Percentiles rank a stretch among this genome's conserved stretches.
Evolutionary conservation across 257 asterid genomes (phyloP).

Genomic region (Nicotiana knightiana): DNA sequence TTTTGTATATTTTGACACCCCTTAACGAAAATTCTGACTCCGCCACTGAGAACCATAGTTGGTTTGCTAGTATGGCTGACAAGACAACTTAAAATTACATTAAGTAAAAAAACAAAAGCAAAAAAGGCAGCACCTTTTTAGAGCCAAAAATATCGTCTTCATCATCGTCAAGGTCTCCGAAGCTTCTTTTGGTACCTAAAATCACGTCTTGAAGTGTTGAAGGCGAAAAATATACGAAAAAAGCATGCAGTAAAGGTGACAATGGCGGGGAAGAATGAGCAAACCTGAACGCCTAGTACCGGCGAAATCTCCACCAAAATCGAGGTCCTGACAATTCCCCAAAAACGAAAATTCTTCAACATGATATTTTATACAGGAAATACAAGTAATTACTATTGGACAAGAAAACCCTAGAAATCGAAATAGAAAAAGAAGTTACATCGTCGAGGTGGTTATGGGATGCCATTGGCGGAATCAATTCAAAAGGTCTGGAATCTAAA

Average conservation of each 20-base stretch:
- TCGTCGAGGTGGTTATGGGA: constrained; percentile 53
- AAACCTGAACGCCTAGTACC: constrained; percentile 59
- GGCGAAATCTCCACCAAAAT: constrained; percentile 75
- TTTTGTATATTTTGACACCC: no score
- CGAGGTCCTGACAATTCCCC: constrained; percentile 54
- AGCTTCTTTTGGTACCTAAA: constrained; percentile 70
- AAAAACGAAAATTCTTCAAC: neutral
- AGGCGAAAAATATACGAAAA: neutral
- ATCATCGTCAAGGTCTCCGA: constrained; percentile 79
- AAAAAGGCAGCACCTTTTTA: constrained; percentile 46
- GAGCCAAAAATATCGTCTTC: constrained; percentile 92
- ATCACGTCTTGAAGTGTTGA: neutral
- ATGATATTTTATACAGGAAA: neutral
- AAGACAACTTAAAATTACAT: neutral
- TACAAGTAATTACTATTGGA: neutral
- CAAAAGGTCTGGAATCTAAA: constrained; percentile 9
- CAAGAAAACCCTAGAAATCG: neutral
- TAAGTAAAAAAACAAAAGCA: neutral
- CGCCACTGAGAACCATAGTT: neutral
- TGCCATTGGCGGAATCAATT: constrained; percentile 40
- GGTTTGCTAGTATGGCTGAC: neutral
- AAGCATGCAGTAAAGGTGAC: neutral
- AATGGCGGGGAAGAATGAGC: neutral
- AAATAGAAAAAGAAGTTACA: constrained; percentile 24
- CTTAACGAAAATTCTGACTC: no score